Conservation (phyloP, 345 rosid genomes). For the Pugionium cornutum region DNA sequence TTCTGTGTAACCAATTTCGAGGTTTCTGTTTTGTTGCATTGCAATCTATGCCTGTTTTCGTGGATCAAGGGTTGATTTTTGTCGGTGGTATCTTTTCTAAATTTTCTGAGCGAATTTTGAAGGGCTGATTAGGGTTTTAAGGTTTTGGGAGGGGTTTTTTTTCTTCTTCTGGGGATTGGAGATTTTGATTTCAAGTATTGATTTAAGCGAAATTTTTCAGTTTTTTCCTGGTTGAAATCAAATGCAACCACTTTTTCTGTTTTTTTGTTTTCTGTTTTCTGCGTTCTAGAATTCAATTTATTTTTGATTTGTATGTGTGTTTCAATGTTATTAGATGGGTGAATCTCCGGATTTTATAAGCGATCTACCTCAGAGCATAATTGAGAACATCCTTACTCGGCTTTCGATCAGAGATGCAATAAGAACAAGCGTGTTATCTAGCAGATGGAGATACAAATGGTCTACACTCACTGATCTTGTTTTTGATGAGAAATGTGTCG, state of each 20-base stretch:
- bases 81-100: neutral
- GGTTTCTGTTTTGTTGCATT: conserved; percentile 19
- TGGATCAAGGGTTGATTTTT: neutral
- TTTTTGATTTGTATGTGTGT: conserved; percentile 2
- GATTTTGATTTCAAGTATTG: neutral
- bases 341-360: conserved; percentile 59
- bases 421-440: conserved; percentile 72
- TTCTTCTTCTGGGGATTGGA: conserved; percentile 17
- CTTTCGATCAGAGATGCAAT: conserved; percentile 75
- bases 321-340: conserved; percentile 42
- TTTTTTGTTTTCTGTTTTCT: neutral
- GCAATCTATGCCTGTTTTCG: conserved; percentile 10
- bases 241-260: conserved; percentile 2
- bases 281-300: neutral
- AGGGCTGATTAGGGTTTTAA: conserved; percentile 5
- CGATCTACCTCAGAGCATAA: conserved; percentile 78
- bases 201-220: neutral
- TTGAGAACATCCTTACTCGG: conserved; percentile 68
- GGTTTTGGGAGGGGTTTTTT: neutral
- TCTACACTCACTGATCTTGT: conserved; percentile 64
- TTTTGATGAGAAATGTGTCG: conserved; percentile 64
- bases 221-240: neutral
- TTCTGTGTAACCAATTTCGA: conserved; percentile 16
- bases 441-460: conserved; percentile 89
- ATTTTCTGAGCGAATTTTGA: neutral